These are phyloP conservation scores for Penicillium verrucosum DNA, from an alignment of 2,329 filamentous ascomycete genomes.

Conservation along the genomic window DNA sequence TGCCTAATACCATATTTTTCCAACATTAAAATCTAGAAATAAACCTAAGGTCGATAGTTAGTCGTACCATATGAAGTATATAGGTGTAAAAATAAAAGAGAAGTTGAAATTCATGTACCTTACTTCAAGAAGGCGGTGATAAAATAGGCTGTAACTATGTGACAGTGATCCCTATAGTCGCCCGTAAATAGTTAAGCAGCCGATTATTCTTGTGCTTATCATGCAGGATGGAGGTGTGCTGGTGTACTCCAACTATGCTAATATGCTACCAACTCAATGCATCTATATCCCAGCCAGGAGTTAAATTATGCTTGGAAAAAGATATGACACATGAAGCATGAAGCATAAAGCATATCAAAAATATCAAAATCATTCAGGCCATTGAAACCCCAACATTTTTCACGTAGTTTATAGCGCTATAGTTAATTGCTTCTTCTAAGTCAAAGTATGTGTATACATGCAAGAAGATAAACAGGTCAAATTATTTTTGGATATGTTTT, in stretches of 20 bases:
- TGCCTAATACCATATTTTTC: too few species aligned
- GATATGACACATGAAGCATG: too few species aligned
- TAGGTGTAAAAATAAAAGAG: too few species aligned
- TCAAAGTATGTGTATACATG: not conserved
- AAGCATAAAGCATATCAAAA: not conserved
- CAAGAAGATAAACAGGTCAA: constrained; percentile 15
- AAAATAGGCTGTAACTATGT: too few species aligned
- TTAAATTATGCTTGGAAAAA: not conserved
- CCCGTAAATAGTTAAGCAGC: too few species aligned
- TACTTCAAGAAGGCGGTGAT: too few species aligned
- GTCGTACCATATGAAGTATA: too few species aligned
- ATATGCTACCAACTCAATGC: not conserved
- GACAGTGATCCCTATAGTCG: too few species aligned
- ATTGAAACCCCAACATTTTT: not conserved
- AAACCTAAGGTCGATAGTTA: too few species aligned
- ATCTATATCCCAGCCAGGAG: not conserved
- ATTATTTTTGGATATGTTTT: constrained; percentile 18
- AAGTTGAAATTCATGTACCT: too few species aligned
- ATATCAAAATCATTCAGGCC: not conserved
- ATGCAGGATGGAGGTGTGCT: not conserved
- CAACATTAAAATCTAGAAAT: too few species aligned
- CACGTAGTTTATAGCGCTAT: not conserved
- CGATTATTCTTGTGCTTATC: too few species aligned
- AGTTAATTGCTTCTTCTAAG: not conserved
- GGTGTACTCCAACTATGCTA: not conserved